Base-by-base conservation (phyloP, 1,139 yeast genomes). In the Magnusiomyces ingens region DNA sequence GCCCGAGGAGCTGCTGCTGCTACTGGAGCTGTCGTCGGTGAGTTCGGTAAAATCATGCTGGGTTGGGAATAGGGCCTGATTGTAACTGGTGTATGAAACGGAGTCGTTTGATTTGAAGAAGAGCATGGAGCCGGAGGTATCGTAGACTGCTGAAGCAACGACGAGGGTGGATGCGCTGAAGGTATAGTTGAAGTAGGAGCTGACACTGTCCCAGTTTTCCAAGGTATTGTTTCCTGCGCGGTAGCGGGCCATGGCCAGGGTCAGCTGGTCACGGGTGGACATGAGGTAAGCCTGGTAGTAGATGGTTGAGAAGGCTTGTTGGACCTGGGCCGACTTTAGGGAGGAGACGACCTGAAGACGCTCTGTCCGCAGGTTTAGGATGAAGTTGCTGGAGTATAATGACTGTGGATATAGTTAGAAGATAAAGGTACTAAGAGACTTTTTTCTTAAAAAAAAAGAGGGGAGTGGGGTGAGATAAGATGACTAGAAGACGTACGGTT, bases 301-400 rank as follows among this genome's bases (percentile, higher is more conserved):
- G 22, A 82, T 70, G 55, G 75, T 77, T 58, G 78, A 78, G 57
- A 87, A 71, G 41, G 81, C 78, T 68, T 88, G 96, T 53, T 77
- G 77, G 13, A 89, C 75, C 67, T 90, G 96, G 0, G 93, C 79
- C 0, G 93, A 80, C 67, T 88, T 89, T 54, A 90, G 72, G 65
- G 85, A 86, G 8, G 96, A 85, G 15, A 89, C 85, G 49, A 87
- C 88, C 63, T 79, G 80, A 42, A 90, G 71, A 55, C 90, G 76
- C 59, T 87, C 93, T 1, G 84, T 80, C 59, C 94, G 75, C 50
- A 86, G 70, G 52, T 76, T 70, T 50, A 81, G 78, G 56, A 84
- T 80, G 60, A 81, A 85, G 29, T 74, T 67, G 17, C 89, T 80
- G 64, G 86, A 88, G 69, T 86, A 88, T 8, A 86, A 80, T 49